Evolutionary conservation across 768 basidiomycete species (phyloP).

Genomic region (Amanita brunnescens): DNA sequence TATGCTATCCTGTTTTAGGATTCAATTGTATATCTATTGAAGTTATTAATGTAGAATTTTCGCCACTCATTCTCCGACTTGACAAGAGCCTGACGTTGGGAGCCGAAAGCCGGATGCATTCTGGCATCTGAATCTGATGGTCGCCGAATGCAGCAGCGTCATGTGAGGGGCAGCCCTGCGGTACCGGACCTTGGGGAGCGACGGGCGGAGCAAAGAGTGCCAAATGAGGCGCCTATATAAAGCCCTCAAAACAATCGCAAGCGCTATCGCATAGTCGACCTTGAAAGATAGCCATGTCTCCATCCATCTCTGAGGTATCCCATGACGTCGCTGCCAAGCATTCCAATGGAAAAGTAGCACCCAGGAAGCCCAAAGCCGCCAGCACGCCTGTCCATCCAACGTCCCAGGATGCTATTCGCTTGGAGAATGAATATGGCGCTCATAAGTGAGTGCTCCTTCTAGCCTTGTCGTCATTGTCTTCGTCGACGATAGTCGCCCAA

Average conservation of each 20-base stretch:
- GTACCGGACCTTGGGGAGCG: neutral
- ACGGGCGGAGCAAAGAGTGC: slow-evolving; percentile 2
- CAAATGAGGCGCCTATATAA: neutral
- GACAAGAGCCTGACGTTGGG: too few relatives aligned
- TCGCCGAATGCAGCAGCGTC: neutral
- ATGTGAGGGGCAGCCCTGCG: neutral
- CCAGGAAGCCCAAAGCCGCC: slow-evolving; percentile 8
- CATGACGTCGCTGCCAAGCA: neutral
- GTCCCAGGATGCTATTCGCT: slow-evolving; percentile 64
- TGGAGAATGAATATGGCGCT: slow-evolving; percentile 78
- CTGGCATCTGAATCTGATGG: too few relatives aligned
- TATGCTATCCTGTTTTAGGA: too few relatives aligned
- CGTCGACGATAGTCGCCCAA: slow-evolving; percentile 20
- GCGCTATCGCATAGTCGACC: neutral
- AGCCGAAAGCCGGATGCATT: too few relatives aligned
- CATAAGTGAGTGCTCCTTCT: slow-evolving; percentile 64
- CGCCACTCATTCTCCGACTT: too few relatives aligned
- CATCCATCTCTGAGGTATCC: slow-evolving; percentile 1
- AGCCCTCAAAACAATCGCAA: neutral
- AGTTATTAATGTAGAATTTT: too few relatives aligned
- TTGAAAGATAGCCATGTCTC: slow-evolving; percentile 5
- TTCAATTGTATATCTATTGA: too few relatives aligned
- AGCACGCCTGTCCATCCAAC: slow-evolving; percentile 22
- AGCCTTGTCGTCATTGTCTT: slow-evolving; percentile 13
- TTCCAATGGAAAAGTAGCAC: slow-evolving; percentile 11